These are phyloP conservation scores for Pelargonium australe DNA, from an alignment of 441 rosid genomes.

Conservation along the genomic window DNA sequence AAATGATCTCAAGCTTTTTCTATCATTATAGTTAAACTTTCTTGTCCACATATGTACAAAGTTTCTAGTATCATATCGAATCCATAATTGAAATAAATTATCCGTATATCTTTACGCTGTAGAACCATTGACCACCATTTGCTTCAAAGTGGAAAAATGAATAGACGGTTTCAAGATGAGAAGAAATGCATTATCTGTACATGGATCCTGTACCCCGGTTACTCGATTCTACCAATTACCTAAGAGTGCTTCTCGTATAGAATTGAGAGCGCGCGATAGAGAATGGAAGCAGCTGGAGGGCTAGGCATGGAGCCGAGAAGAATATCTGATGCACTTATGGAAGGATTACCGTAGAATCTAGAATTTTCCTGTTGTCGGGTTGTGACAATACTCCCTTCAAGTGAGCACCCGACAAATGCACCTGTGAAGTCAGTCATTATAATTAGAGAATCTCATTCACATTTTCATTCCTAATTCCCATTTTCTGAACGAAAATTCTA, in stretches of 20 bases:
- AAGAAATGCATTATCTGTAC: too few species aligned
- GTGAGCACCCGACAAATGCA: conserved; percentile 90
- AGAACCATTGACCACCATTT: neutral
- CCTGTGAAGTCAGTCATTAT: conserved; percentile 36
- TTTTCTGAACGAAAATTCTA: too few species aligned
- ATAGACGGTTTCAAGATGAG: neutral
- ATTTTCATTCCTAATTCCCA: too few species aligned
- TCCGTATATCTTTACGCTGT: too few species aligned
- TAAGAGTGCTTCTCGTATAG: conserved; percentile 41
- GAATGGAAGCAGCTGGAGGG: conserved; percentile 86
- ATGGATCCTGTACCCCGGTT: neutral
- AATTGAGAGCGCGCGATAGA: conserved; percentile 62
- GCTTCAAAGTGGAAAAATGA: neutral
- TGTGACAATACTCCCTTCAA: conserved; percentile 82
- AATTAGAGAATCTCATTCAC: neutral
- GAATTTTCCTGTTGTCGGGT: conserved; percentile 67
- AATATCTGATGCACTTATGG: conserved; percentile 66
- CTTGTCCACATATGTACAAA: neutral
- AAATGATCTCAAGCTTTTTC: neutral
- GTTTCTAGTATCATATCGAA: neutral
- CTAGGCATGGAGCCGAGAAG: conserved; percentile 74
- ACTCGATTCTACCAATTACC: neutral
- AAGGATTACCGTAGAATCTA: conserved; percentile 75
- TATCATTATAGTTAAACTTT: neutral
- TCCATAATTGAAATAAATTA: too few species aligned